Base-by-base conservation (phyloP, 1,284 basidiomycete species). In the Leccinum griseonigrum region DNA sequence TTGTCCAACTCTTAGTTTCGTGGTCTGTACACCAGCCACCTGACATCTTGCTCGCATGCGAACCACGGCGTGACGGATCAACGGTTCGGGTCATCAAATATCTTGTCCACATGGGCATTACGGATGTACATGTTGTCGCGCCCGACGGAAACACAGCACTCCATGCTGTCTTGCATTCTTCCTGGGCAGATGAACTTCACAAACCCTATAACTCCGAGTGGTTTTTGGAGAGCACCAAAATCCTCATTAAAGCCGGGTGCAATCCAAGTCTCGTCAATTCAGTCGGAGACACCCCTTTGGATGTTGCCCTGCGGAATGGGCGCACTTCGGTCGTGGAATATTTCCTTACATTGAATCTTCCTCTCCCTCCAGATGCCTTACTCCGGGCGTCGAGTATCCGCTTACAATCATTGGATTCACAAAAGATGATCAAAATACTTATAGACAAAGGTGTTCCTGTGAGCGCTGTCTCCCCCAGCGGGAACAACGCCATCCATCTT, bases 401-500 rank as follows among this genome's bases (percentile, higher is more conserved):
- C 1, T 8, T 3, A 31, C 13, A 8, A 22, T 51, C 48, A 26
- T 10, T 31, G 18, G 8, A 34, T n/a, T n/a, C 18, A 13, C 16
- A 43, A 28, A 38, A 18, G 38, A 34, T 61, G 59, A 34, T 36
- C 22, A 22, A 43, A 61, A 18, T 38, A 6, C 59, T 60, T 28
- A 22, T 61, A 10, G n/a, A 18, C 9, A 60, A 31, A 32, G 59
- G 51, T 9, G 40, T 34, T 5, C 1, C 48, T 31, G 16, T n/a
- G 28, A 14, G 2, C 1, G 51, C 16, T 3, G 13, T 55, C 10
- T 48, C 38, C 5, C 9, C 40, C 13, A 11, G 40, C n/a, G 59
- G 59, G 9, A 16, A 61, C 40, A 61, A 54, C 22, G 50, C 60
- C 14, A 26, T 61, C 6, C 60, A 61, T 43, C n/a, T 51, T 29